Base-by-base conservation (phyloP, 75 land plant genomes). In the Larix kaempferi region DNA sequence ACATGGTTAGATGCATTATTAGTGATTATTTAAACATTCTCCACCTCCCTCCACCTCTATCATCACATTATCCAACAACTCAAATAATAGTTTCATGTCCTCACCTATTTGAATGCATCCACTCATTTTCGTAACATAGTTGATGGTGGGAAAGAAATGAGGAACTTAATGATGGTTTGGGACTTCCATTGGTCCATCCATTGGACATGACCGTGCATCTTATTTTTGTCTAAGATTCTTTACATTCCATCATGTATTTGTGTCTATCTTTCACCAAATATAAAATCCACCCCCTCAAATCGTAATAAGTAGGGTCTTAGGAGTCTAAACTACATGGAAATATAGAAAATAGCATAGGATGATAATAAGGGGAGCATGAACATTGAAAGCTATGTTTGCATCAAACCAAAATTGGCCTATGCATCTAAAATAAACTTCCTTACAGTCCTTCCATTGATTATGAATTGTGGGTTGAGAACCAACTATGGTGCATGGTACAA, bases 101-200 rank as follows among this genome's bases (percentile, higher is more conserved):
- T 80, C 12, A 57, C 80, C 71, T 76, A 76, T 6, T 75, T 41
- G 22, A 77, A 78, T 22, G 83, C 74, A 82, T 85, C 87, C 15
- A 85, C 74, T 14, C 72, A 78, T 82, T 80, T 73, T 23, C 83
- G 39, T 75, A 85, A 85, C 17, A 77, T 12, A 49, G 80, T 78
- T 19, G 81, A 80, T 55, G 65, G 67, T 26, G 71, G 74, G 22
- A 80, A 85, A 37, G 85, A 25, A 27, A 88, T 83, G 3, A 84
- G 83, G 59, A 88, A 80, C 25, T 74, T 79, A 33, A 88, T 59
- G 23, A 85, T 77, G 12, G 78, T 77, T 82, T 88, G 79, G 56
- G 82, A 59, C 86, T 84, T 25, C 75, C 39, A 77, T 87, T 76
- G 6, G 59, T 80, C 56, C 39, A 56, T 85, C 73, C 15, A 62